phyloP scores from a whole-genome alignment of 164 flowering plant species.

The Berberis thunbergii region DNA sequence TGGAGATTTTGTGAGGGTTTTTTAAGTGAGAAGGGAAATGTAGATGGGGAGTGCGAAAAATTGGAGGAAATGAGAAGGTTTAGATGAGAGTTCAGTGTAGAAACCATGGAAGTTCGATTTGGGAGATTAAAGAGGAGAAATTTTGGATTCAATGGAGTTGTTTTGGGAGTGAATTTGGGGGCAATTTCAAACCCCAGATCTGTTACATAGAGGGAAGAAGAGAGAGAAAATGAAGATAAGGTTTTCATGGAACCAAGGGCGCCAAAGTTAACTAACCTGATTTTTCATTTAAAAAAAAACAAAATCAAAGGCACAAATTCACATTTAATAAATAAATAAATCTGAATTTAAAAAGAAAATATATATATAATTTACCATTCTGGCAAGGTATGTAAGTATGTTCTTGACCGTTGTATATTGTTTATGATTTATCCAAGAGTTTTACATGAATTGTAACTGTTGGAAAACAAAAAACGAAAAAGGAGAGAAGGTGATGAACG shows the following conservation, averaged over 20 bases:
- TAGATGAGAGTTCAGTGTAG: slow-evolving; percentile 10
- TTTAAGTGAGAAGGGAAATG: slow-evolving; percentile 13
- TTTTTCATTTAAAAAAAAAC: too few relatives aligned
- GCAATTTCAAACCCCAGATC: neutral
- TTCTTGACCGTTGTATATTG: too few relatives aligned
- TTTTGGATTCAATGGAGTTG: neutral
- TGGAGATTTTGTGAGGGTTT: slow-evolving; percentile 5
- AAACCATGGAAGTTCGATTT: slow-evolving; percentile 7
- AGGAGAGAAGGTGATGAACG: too few relatives aligned
- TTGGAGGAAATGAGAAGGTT: slow-evolving; percentile 2
- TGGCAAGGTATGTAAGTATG: too few relatives aligned
- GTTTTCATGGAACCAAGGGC: neutral
- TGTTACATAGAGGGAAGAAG: neutral
- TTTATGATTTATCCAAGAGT: too few relatives aligned
- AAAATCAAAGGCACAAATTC: too few relatives aligned
- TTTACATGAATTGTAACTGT: too few relatives aligned
- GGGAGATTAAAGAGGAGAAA: neutral
- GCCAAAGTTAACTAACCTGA: neutral
- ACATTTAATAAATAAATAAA: too few relatives aligned
- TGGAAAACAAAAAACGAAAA: too few relatives aligned
- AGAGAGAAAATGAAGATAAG: neutral
- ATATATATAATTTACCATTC: too few relatives aligned
- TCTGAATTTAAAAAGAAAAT: too few relatives aligned
- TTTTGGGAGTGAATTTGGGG: too few relatives aligned
- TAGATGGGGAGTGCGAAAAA: slow-evolving; percentile 7